Evolutionary conservation across 768 basidiomycete species (phyloP).

Genomic region (Tulasnella sp.): DNA sequence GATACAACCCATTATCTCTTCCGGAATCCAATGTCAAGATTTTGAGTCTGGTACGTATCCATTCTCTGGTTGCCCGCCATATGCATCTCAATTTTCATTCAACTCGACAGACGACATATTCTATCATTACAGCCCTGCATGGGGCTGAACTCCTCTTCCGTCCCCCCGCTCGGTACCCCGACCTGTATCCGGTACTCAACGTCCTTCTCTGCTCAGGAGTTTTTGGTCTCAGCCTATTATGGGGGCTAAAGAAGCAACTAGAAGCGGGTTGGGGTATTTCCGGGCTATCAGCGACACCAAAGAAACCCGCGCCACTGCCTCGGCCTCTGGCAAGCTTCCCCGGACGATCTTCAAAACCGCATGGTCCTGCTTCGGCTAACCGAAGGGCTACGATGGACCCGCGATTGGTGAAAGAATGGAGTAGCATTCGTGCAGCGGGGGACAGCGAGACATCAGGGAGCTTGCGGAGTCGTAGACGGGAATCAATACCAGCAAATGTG

Average conservation of each 20-base stretch:
- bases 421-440: not conserved
- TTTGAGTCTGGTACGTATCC: constrained; percentile 34
- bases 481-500: not conserved
- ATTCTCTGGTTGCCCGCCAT: not conserved
- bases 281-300: constrained; percentile 40
- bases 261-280: constrained; percentile 78
- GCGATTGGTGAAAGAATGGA: constrained; percentile 5
- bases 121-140: constrained; percentile 55
- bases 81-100: constrained; percentile 23
- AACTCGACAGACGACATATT: constrained; percentile 51
- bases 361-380: constrained; percentile 3
- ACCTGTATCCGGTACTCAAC: constrained; percentile 81
- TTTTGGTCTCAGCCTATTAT: constrained; percentile 79
- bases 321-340: constrained; percentile 1
- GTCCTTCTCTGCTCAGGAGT: constrained; percentile 75
- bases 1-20: constrained; percentile 59
- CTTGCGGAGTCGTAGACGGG: constrained; percentile 1
- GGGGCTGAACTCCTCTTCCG: constrained; percentile 55
- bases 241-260: constrained; percentile 78
- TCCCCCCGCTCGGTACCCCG: constrained; percentile 76
- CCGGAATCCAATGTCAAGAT: constrained; percentile 47
- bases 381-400: constrained; percentile 12
- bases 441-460: not conserved
- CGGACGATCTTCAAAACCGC: constrained; percentile 7
- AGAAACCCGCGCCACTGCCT: constrained; percentile 1